Base-by-base conservation (phyloP, 2,329 filamentous ascomycete genomes). In the Aspergillus luchuensis region DNA sequence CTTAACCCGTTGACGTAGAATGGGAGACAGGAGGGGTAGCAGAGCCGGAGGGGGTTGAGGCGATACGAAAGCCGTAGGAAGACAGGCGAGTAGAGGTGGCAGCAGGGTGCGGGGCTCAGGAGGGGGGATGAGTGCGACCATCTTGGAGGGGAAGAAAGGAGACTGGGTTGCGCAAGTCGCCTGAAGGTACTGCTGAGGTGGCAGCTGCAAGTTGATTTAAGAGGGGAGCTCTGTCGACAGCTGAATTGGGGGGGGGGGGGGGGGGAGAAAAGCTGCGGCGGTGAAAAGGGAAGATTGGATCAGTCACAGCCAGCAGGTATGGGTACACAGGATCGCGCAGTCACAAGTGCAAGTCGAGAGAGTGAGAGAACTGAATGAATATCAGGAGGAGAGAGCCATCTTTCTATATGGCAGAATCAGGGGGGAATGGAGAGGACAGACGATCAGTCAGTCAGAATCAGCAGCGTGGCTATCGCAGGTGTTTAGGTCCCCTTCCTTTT, bases 51-150 rank as follows among this genome's bases (percentile, higher is more conserved):
- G 86, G 36, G 86, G 85, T 62, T 80, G 80, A 57, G 82, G 81
- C 38, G 87, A 85, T 55, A 83, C 81, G 69, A 84, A 87, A 15
- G 86, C 84, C 19, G 84, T 84, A 6, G 86, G 84, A 3, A 89
- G 79, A 72, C 85, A 89, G 48, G 87, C 87, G 52, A 89, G 82
- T 7, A 89, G 78, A 38, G 87, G 86, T 61, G 85, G 86, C 19
- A 89, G 81, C 13, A 89, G 77, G 43, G 81, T 77, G 63, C 82
- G 80, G 56, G 84, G 78, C 61, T 86, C 79, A 28, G 86, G 87
- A 41, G 80, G 77, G 56, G 80, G 80, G 59, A 86, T 82, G 57
- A 81, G 74, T 66, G 84, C 80, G 69, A 84, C 83, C 77, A 84
- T 84, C 64, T 72, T 79, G 65, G 25, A 17, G 25, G 3, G 15